Conservation (phyloP, 2,329 filamentous ascomycete genomes). For the Dactylonectria estremocensis region DNA sequence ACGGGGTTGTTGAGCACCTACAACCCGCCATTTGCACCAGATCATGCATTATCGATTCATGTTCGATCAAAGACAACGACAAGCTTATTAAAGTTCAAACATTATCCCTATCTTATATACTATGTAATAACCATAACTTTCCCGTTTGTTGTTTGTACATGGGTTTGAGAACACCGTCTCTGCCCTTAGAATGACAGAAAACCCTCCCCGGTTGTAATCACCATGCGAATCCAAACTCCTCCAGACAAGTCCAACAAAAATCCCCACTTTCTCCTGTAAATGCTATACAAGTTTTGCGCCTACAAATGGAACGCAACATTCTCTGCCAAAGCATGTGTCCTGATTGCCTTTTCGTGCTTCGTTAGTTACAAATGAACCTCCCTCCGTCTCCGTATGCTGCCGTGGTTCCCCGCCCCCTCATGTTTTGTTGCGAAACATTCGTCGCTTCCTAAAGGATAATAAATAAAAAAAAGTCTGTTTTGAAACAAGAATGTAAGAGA, state of each 20-base stretch:
- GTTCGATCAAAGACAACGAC: no score
- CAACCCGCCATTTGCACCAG: no score
- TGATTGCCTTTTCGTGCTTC: conserved; percentile 25
- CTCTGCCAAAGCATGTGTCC: conserved; percentile 19
- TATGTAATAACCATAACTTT: neutral
- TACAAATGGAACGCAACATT: conserved; percentile 10
- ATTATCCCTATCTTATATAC: no score
- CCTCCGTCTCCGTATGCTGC: conserved; percentile 11
- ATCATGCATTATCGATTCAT: no score
- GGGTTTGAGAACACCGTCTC: neutral
- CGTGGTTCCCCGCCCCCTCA: neutral
- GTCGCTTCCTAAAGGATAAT: neutral
- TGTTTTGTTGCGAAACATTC: conserved; percentile 13
- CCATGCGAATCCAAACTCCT: conserved; percentile 13
- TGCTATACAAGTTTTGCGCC: conserved; percentile 26
- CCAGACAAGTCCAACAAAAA: conserved; percentile 5
- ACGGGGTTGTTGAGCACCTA: no score
- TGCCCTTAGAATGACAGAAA: neutral
- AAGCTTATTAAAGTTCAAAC: no score
- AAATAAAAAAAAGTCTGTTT: conserved; percentile 5
- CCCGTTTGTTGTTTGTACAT: conserved; percentile 22
- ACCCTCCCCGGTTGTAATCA: neutral
- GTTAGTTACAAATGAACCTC: conserved; percentile 22
- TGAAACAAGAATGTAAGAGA: conserved; percentile 23
- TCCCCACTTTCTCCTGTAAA: conserved; percentile 9